phyloP scores from a whole-genome alignment of 2,329 filamentous ascomycete genomes.

The Chalara sp. region DNA sequence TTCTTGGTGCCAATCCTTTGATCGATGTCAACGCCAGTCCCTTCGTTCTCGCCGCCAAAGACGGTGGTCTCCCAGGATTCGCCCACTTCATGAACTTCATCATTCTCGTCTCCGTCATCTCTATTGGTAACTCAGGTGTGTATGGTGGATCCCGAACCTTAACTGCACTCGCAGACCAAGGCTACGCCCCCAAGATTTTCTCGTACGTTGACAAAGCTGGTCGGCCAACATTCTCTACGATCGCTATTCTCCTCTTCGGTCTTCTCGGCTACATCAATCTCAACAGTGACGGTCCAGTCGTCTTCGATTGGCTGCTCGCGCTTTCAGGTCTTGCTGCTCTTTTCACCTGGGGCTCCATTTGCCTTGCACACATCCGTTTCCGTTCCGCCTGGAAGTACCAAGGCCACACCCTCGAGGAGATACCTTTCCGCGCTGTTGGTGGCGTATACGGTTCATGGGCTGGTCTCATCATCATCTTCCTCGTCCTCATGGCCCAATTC shows the following conservation, averaged over 20 bases:
- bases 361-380: constrained; percentile 58
- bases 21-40: constrained; percentile 68
- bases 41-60: constrained; percentile 85
- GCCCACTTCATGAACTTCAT: constrained; percentile 88
- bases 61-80: constrained; percentile 73
- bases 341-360: constrained; percentile 68
- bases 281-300: constrained; percentile 33
- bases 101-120: constrained; percentile 82
- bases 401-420: constrained; percentile 42
- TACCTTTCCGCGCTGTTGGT: constrained; percentile 36
- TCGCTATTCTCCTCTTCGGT: constrained; percentile 45
- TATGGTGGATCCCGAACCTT: constrained; percentile 87
- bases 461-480: constrained; percentile 55
- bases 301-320: constrained; percentile 60
- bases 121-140: constrained; percentile 84
- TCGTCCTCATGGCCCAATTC: constrained; percentile 58
- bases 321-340: constrained; percentile 66
- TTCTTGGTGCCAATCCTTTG: constrained; percentile 51
- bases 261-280: constrained; percentile 49
- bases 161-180: constrained; percentile 79
- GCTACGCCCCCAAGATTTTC: constrained; percentile 69
- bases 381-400: constrained; percentile 52
- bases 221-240: constrained; percentile 56
- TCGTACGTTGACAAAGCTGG: constrained; percentile 77
- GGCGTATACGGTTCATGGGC: constrained; percentile 63